Evolutionary conservation across 2,329 filamentous ascomycete species (phyloP), one percentile per base, ranked within the genome.

Genomic region (Hymenoscyphus infarciens): DNA sequence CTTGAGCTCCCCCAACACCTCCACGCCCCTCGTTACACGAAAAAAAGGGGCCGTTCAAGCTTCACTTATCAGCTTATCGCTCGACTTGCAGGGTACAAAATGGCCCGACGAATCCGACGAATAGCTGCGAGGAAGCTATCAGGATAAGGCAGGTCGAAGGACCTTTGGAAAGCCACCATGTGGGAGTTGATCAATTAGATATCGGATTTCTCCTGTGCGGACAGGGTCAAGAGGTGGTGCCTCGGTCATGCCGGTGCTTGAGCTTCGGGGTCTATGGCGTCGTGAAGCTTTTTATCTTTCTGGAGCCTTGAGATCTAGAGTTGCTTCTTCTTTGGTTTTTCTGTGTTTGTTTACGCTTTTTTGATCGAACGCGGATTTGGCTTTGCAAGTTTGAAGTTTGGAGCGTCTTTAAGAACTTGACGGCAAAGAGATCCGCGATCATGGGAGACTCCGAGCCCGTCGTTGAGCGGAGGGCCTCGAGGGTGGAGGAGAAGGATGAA

Each of bases 401-500:
- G 3, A 45, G 3, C 10, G 5, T 52, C 4, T 19, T 5, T 10
- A 19, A 31, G 52, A 55, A 3, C 13, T 16, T 49, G n/a, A 15
- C n/a, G 15, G 19, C 53, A 3, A 29, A 5, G n/a, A 22, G 25
- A 6, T 22, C 13, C 33, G 42, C 35, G 25, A 52, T 3, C 15
- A 62, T 62, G 60, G 31, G 5, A 42, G 60, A 62, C 10, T 42
- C n/a, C 2, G 27, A 53, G 45, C 49, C 45, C 54, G 61, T 56
- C 6, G 63, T 69, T 29, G 57, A 65, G 55, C 60, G 67, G 55
- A 63, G 63, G 29, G 3, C 29, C 16, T 66, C 66, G 11, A 66
- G 61, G 35, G 60, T 57, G 25, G 66, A 66, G 8, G 66, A 64
- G 61, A 61, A 67, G 8, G 83, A 85, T 71, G 82, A 83, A 69